Evolutionary conservation across 306 rosid genomes (phyloP), one percentile per base, ranked within the genome.

Genomic region (Begonia masoniana): DNA sequence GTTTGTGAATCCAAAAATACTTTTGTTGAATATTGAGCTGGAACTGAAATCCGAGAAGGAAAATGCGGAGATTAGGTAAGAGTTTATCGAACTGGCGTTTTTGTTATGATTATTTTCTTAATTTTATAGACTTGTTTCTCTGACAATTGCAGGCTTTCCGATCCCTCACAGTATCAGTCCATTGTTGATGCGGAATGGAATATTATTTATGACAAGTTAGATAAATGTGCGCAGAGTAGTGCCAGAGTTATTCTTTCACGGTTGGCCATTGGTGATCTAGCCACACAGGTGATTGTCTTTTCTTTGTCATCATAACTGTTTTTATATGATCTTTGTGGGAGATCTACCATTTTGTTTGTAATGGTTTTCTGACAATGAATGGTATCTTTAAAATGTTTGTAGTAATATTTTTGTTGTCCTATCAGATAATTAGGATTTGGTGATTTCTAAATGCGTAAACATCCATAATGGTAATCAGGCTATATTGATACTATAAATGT

Each of bases 151-250:
- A 92, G 99, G 71, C 80, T 92, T 65, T 77, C 99, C 19, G 99
- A 92, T 74, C 99, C 99, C 58, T 75, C 87, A 0, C 95, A 92
- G 51, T 92, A 92, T 69, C 99, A 92, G 64, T 86, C 99, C 51
- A 92, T 92, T 74, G 99, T 92, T 47, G 99, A 92, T 75, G 99
- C 99, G 23, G 99, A 92, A 68, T 92, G 99, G 99, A 92, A 92
- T 76, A 92, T 92, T 55, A 92, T 92, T 55, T 92, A 92, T 62
- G 99, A 92, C 75, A 92, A 92, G 66, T 74, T 92, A 69, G 99
- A 83, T 62, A 87, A 83, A 74, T 86, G 99, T 64, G 99, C 79
- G 21, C 76, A 74, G 73, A 86, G 95, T 77, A 96, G 95, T 57
- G 99, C 95, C 60, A 81, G 72, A 76, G 99, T 86, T 58, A 88